phyloP scores from a whole-genome alignment of 2,329 filamentous ascomycete species.

The Curvularia hawaiiensis region DNA sequence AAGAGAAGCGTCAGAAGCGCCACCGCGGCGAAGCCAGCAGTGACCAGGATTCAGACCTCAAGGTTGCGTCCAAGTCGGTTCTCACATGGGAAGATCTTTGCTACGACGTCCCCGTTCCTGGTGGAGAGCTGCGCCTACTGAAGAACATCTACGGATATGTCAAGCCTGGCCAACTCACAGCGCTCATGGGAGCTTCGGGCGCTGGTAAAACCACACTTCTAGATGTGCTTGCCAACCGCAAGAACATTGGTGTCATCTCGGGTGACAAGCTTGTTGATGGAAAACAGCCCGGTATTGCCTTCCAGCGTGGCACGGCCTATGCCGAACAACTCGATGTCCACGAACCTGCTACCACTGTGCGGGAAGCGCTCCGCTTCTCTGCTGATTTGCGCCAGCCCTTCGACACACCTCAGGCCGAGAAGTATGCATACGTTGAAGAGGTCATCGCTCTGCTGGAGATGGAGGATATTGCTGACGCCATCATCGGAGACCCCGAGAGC shows the following conservation, averaged over 20 bases:
- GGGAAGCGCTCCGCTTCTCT: conserved; percentile 70
- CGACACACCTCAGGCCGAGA: conserved; percentile 62
- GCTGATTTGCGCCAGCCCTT: conserved; percentile 67
- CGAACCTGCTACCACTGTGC: conserved; percentile 65
- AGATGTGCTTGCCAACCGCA: conserved; percentile 72
- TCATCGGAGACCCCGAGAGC: conserved; percentile 65
- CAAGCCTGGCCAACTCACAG: conserved; percentile 61
- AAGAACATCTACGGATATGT: conserved; percentile 62
- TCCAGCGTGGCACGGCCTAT: conserved; percentile 68
- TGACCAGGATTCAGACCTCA: conserved; percentile 52
- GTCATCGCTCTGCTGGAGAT: conserved; percentile 69
- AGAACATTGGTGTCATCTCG: conserved; percentile 67
- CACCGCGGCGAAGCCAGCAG: conserved; percentile 50
- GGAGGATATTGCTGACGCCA: conserved; percentile 68
- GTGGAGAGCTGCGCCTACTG: conserved; percentile 59
- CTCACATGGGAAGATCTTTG: conserved; percentile 63
- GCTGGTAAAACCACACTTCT: conserved; percentile 87
- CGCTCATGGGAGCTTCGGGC: conserved; percentile 55
- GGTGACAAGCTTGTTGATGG: conserved; percentile 69
- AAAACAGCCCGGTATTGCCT: conserved; percentile 60
- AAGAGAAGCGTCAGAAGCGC: conserved; percentile 63
- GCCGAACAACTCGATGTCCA: conserved; percentile 71
- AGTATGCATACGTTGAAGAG: conserved; percentile 69
- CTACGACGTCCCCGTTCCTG: conserved; percentile 73
- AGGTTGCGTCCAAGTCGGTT: conserved; percentile 60